These are phyloP conservation scores for Craspedostauros australis DNA, from an alignment of 108 stramenopile genomes.

Conservation along the genomic window DNA sequence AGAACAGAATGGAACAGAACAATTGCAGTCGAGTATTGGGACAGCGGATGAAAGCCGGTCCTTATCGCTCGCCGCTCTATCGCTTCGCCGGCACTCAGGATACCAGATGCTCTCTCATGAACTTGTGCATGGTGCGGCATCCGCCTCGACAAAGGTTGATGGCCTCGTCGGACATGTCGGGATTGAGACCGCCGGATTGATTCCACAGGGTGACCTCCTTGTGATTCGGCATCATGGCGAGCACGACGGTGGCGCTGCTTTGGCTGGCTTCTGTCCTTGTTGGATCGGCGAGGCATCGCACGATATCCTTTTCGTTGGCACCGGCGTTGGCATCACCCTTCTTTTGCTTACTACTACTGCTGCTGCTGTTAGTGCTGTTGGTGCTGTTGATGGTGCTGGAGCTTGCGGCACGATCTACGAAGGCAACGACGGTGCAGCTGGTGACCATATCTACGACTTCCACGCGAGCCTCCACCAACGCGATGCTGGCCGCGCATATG, in stretches of 20 bases:
- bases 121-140: conserved; percentile 68
- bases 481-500: conserved; percentile 60
- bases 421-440: conserved; percentile 50
- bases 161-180: conserved; percentile 43
- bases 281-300: conserved; percentile 57
- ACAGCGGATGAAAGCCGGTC: too few relatives aligned
- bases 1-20: too few relatives aligned
- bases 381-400: neutral
- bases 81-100: neutral
- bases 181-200: conserved; percentile 52
- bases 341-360: neutral
- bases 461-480: conserved; percentile 68
- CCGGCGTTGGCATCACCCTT: neutral
- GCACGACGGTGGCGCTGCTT: conserved; percentile 31
- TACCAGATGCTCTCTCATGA: conserved; percentile 60
- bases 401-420: conserved; percentile 2
- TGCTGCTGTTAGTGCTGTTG: too few relatives aligned
- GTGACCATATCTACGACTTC: conserved; percentile 63
- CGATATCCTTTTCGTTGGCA: conserved; percentile 6
- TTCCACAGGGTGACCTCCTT: conserved; percentile 79
- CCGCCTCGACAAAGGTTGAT: conserved; percentile 71
- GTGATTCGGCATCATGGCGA: conserved; percentile 75
- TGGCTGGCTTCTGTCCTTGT: conserved; percentile 48
- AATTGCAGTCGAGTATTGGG: too few relatives aligned
- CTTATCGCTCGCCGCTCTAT: too few relatives aligned